phyloP scores from a whole-genome alignment of 306 rosid species.

The barrel medic (Medicago truncatula) region DNA sequence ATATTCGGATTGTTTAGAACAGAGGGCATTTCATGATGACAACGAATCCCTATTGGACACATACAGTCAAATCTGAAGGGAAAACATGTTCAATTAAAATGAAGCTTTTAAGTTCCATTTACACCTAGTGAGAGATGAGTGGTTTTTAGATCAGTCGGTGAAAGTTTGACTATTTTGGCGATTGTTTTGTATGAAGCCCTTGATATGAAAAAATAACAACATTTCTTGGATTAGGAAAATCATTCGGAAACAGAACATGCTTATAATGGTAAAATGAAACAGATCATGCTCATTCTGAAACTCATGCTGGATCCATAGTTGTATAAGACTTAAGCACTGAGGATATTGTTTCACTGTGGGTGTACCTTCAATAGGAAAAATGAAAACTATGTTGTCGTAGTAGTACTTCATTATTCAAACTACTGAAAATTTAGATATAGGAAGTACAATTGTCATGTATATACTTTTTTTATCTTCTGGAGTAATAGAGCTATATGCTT shows the following conservation, averaged over 20 bases:
- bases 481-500: conserved; percentile 18
- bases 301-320: neutral
- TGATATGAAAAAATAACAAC: conserved; percentile 9
- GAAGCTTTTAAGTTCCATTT: conserved; percentile 1
- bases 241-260: conserved; percentile 3
- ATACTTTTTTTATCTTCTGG: neutral
- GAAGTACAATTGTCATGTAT: conserved; percentile 4
- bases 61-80: neutral
- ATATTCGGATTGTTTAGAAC: conserved; percentile 15
- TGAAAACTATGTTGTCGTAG: neutral
- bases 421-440: conserved; percentile 16
- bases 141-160: neutral
- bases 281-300: no score
- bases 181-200: neutral
- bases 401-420: conserved; percentile 23
- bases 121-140: neutral
- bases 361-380: conserved; percentile 14
- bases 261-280: conserved; percentile 1
- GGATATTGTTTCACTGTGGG: neutral
- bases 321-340: conserved; percentile 8
- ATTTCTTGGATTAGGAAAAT: conserved; percentile 13
- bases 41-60: neutral
- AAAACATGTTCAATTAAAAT: neutral
- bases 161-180: no score
- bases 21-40: conserved; percentile 5